phyloP scores from a whole-genome alignment of 805 yeast species.

The Lipomyces japonicus region DNA sequence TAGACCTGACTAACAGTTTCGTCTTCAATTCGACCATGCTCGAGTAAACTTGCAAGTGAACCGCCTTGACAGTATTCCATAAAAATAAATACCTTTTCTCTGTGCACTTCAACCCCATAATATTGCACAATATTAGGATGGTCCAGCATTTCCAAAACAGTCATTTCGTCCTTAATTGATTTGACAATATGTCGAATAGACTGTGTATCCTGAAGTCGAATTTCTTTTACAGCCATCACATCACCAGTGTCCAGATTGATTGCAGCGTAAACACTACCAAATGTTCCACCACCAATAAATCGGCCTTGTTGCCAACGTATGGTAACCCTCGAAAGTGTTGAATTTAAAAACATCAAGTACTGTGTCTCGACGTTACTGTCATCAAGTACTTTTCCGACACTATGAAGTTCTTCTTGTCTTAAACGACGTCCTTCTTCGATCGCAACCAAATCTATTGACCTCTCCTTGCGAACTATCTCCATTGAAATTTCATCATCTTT shows the following conservation, averaged over 20 bases:
- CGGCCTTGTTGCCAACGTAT: constrained; percentile 97
- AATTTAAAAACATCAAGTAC: constrained; percentile 77
- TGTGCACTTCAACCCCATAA: constrained; percentile 94
- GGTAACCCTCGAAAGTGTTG: constrained; percentile 82
- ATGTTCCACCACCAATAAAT: constrained; percentile 91
- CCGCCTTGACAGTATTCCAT: constrained; percentile 99
- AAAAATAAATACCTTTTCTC: constrained; percentile 89
- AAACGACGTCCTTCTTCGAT: constrained; percentile 57
- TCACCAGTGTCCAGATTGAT: constrained; percentile 92
- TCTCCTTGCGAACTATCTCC: constrained; percentile 59
- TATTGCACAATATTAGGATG: constrained; percentile 97
- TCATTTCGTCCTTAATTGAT: constrained; percentile 92
- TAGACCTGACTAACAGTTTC: constrained; percentile 89
- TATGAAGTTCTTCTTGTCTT: constrained; percentile 44
- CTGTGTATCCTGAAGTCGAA: constrained; percentile 82
- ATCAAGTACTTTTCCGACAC: constrained; percentile 86
- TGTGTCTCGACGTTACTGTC: constrained; percentile 84
- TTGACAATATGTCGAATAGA: constrained; percentile 80
- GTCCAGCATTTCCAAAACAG: constrained; percentile 86
- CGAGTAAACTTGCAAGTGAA: constrained; percentile 76
- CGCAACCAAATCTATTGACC: constrained; percentile 59
- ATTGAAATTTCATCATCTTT: constrained; percentile 54
- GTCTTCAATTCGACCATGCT: constrained; percentile 92
- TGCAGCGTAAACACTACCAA: constrained; percentile 91
- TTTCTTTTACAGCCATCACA: constrained; percentile 94